A percentile compares a stretch with the other conserved stretches of the same genome.
phyloP scores from a whole-genome alignment of 2,329 filamentous ascomycete species.

The Scedosporium minutisporum region DNA sequence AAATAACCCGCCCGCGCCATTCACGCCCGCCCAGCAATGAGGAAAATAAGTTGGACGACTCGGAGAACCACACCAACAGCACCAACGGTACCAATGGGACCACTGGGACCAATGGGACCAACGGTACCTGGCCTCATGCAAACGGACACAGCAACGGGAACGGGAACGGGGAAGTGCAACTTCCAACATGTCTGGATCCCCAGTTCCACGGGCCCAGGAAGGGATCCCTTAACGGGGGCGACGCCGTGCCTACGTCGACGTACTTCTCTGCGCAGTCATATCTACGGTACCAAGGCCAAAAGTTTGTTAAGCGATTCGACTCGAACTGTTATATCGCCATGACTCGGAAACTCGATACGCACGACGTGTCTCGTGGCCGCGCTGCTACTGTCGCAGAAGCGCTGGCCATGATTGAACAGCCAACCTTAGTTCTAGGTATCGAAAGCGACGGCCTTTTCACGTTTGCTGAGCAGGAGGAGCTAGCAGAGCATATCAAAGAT shows the following conservation, averaged over 20 bases:
- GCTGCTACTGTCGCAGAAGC: constrained; percentile 61
- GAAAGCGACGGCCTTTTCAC: constrained; percentile 95
- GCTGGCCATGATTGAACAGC: constrained; percentile 74
- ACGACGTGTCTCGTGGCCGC: constrained; percentile 80
- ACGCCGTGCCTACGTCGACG: constrained; percentile 51
- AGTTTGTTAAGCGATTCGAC: constrained; percentile 95
- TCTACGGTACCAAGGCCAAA: constrained; percentile 88
- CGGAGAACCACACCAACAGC: constrained; percentile 18
- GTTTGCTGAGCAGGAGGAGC: constrained; percentile 89
- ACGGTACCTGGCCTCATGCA: constrained; percentile 12
- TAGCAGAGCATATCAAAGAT: constrained; percentile 72
- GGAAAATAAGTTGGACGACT: constrained; percentile 11
- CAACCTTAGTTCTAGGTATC: constrained; percentile 83
- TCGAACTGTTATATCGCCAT: constrained; percentile 99
- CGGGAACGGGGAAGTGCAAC: constrained; percentile 19
- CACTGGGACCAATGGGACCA: constrained; percentile 11
- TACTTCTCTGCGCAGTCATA: constrained; percentile 99
- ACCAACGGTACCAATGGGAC: constrained; percentile 13
- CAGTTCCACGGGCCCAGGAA: constrained; percentile 60
- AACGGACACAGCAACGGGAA: constrained; percentile 17
- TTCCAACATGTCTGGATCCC: constrained; percentile 39
- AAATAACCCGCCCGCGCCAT: constrained; percentile 41
- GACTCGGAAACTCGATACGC: constrained; percentile 93
- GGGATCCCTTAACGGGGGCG: constrained; percentile 37
- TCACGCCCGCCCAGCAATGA: constrained; percentile 35